Base-by-base conservation (phyloP, 2,329 filamentous ascomycete genomes). In the Ophiocordyceps unilateralis region DNA sequence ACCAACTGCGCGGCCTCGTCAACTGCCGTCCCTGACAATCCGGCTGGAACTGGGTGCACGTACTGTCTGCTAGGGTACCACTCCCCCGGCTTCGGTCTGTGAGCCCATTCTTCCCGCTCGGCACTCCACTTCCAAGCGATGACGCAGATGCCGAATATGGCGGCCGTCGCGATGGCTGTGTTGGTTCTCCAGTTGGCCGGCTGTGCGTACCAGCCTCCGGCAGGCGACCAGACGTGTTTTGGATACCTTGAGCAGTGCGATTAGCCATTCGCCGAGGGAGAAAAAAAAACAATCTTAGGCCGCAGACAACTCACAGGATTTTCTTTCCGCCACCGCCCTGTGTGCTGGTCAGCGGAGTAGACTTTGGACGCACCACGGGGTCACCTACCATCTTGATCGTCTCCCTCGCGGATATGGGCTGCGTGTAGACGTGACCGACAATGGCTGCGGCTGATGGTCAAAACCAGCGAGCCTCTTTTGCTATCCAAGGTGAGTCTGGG, bases 181-280 rank as follows among this genome's bases (percentile, higher is more conserved):
- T 98, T 98, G 56, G 69, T 67, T 63, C 83, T 91, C 91, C 91
- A 98, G 73, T 98, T 98, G 52, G 75, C 71, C 43, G 91, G 91
- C 62, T 93, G 89, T 43, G 81, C 69, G 66, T 98, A 98, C 91
- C 91, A 98, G 66, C 91, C 91, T 74, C 91, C 91, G 51, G 89
- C 73, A 48, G 91, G 91, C 58, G 91, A 96, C 91, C 91, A 98
- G 74, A 98, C 86, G 73, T 98, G 89, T 74, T 94, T 95, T 63
- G 87, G 88, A 67, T 94, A 94, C 59, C 86, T 93, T 55, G 40
- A 36, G 11, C 10, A 21, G 20, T 22, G 4, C 10, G 10, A 23
- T 15, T 10, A 37, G 34, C 19, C n/a, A 37, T 37, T 23, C 15
- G 38, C 14, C 14, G 14, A 24, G 6, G 21, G 17, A 11, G 14